Evolutionary conservation across 1,139 yeast species (phyloP).

Genomic region (Blastobotrys serpentis): DNA sequence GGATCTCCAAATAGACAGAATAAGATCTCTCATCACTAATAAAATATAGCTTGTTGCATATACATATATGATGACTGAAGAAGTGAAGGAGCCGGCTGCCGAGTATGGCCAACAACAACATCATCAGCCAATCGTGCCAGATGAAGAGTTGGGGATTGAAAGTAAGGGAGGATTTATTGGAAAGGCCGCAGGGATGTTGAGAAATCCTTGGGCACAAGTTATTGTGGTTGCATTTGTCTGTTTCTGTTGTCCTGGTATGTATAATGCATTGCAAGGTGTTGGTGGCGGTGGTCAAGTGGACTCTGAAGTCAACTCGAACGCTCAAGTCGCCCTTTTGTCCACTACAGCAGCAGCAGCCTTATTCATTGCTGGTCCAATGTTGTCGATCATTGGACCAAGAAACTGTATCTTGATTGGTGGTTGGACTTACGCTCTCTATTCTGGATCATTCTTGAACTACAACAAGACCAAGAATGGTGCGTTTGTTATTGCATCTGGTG

Average conservation of each 20-base stretch:
- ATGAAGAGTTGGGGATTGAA: constrained; percentile 1
- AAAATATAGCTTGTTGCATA: too few relatives aligned
- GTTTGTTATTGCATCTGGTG: constrained; percentile 59
- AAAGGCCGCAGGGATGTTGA: constrained; percentile 13
- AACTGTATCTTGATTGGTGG: constrained; percentile 54
- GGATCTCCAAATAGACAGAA: too few relatives aligned
- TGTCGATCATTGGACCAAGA: constrained; percentile 53
- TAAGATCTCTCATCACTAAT: neutral
- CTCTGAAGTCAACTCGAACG: constrained; percentile 43
- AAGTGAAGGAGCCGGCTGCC: neutral
- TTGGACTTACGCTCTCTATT: constrained; percentile 55
- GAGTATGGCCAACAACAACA: neutral
- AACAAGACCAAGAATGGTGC: constrained; percentile 51
- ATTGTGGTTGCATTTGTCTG: constrained; percentile 33
- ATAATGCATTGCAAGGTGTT: constrained; percentile 53
- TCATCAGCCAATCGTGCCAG: constrained; percentile 6
- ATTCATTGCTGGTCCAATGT: constrained; percentile 58
- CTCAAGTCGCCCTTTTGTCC: constrained; percentile 48
- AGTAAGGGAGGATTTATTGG: constrained; percentile 16
- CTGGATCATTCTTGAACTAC: constrained; percentile 54
- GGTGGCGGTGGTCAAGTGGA: constrained; percentile 52
- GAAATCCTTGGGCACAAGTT: constrained; percentile 31
- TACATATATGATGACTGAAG: neutral
- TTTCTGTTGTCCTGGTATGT: constrained; percentile 49
- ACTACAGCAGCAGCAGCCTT: constrained; percentile 51